Evolutionary conservation across 169 alveolate genomes (phyloP), one percentile per base, ranked within the genome.

Genomic region (Perkinsus marinus): DNA sequence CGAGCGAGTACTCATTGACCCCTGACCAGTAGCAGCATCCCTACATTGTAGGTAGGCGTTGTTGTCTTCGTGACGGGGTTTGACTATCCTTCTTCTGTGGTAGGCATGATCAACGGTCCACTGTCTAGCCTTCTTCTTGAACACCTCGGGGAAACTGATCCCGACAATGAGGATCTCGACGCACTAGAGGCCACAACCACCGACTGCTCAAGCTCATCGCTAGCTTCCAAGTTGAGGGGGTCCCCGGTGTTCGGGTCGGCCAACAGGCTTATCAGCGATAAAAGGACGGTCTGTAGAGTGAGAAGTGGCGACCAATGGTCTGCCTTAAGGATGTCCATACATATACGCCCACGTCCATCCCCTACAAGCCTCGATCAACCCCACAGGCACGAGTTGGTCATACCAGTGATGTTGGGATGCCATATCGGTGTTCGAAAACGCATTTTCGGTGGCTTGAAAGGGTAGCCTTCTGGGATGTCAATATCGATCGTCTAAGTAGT

Each of bases 391-490:
- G 95, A 95, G 13, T 96, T 96, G 43, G 68, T 89, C 91, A 89
- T 91, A 90, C 94, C 92, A 36, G 94, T 92, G 68, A 95, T 93
- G 38, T 95, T 95, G 19, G 96, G 96, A 93, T 95, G 97, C 96
- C 96, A 95, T 43, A 95, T 94, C 91, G 94, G 94, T 38, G 97
- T 95, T 68, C 94, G 95, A 46, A 94, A 95, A 92, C 94, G 95
- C 96, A 95, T 95, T 91, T 93, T 94, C 36, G 97, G 97, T 13
- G 97, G 97, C 91, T 94, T 94, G 90, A 94, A 95, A 22, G 97
- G 97, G 92, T 94, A 95, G 39, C 94, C 97, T 39, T 79, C 79
- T 69, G 97, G 97, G 39, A 95, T 93, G 89, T 90, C 90, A 39
- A 95, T 95, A 92, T 95, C 97, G 17, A 95, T 57, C 34, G 34